These are phyloP conservation scores for Babesia sp. DNA, from an alignment of 169 alveolate genomes.

Conservation along the genomic window DNA sequence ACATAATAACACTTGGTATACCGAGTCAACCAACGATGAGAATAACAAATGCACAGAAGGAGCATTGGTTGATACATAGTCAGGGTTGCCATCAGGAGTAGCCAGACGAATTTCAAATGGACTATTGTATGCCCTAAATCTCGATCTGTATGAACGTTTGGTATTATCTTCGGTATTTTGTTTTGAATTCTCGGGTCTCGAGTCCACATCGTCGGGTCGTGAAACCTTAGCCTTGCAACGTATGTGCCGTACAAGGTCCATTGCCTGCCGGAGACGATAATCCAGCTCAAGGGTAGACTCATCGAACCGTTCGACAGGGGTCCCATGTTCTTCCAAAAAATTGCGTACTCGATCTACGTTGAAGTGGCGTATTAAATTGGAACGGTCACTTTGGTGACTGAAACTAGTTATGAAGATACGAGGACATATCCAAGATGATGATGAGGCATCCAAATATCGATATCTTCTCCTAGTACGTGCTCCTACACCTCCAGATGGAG, in stretches of 20 bases:
- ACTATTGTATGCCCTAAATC: constrained; percentile 14
- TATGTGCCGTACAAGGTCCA: constrained; percentile 15
- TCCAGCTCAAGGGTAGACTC: background rate
- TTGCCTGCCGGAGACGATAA: constrained; percentile 5
- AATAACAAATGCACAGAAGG: constrained; percentile 4
- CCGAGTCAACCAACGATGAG: background rate
- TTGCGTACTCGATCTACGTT: constrained; percentile 5
- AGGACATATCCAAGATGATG: background rate
- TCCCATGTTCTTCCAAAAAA: background rate
- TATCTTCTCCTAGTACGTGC: background rate
- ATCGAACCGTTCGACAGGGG: background rate
- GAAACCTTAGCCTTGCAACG: background rate
- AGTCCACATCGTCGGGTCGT: background rate
- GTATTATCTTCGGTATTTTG: background rate
- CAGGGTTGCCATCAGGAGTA: background rate
- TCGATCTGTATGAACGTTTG: background rate
- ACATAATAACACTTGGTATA: background rate
- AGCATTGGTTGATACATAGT: constrained; percentile 13
- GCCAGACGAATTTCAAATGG: constrained; percentile 11
- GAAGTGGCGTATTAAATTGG: background rate
- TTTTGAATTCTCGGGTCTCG: background rate
- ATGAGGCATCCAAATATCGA: background rate
- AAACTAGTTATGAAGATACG: constrained; percentile 1
- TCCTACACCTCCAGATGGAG: background rate
- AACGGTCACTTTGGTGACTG: background rate